Percentiles rank a stretch among this genome's conserved stretches.
These are phyloP conservation scores for Fusarium robinianum DNA, from an alignment of 2,329 filamentous ascomycete genomes.

Conservation along the genomic window DNA sequence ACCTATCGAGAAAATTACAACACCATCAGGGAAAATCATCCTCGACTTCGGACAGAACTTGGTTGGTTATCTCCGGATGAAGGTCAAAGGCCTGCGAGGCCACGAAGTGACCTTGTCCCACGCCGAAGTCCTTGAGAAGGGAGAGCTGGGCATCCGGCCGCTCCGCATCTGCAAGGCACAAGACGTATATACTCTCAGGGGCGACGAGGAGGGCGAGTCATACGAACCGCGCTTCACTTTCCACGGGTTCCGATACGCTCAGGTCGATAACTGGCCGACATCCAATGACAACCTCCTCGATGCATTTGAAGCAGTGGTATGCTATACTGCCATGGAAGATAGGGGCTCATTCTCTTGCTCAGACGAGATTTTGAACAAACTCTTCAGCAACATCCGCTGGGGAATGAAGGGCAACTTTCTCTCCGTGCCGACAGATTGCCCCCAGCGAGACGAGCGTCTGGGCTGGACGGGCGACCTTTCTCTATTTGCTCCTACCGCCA, in stretches of 20 bases:
- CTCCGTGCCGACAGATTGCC: constrained; percentile 61
- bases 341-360: constrained; percentile 59
- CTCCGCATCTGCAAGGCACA: constrained; percentile 56
- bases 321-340: constrained; percentile 59
- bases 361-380: constrained; percentile 54
- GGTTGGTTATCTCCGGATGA: constrained; percentile 54
- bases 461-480: constrained; percentile 59
- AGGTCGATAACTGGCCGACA: constrained; percentile 51
- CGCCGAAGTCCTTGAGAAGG: constrained; percentile 59
- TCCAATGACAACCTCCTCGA: constrained; percentile 26
- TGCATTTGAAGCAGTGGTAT: constrained; percentile 40
- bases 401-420: constrained; percentile 64
- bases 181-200: constrained; percentile 46
- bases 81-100: constrained; percentile 43
- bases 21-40: constrained; percentile 49
- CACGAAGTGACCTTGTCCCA: constrained; percentile 53
- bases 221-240: constrained; percentile 56
- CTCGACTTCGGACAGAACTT: constrained; percentile 63
- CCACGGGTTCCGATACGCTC: constrained; percentile 59
- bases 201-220: constrained; percentile 19
- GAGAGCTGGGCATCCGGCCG: constrained; percentile 47
- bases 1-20: constrained; percentile 39
- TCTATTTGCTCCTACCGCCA: constrained; percentile 55
- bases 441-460: constrained; percentile 58
- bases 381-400: constrained; percentile 61